phyloP scores from a whole-genome alignment of 2,329 filamentous ascomycete genomes.

The Penicillium sp. region DNA sequence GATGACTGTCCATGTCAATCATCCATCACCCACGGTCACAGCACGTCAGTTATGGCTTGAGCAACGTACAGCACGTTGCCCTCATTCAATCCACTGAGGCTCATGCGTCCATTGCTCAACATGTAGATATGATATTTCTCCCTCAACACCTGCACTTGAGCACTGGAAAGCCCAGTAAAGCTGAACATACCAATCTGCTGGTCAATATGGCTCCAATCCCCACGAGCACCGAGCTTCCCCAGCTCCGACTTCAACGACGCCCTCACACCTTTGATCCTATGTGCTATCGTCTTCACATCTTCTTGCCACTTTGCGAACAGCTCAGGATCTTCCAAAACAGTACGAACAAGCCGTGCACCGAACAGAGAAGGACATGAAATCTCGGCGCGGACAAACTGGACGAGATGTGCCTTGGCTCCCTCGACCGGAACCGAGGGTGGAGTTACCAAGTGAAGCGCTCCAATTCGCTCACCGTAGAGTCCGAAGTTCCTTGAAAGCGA shows the following conservation, averaged over 20 bases:
- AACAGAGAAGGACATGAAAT: background rate
- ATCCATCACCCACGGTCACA: background rate
- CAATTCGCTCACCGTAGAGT: too few species aligned
- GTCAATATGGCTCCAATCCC: background rate
- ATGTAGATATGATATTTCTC: slow-evolving; percentile 43
- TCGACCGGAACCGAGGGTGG: background rate
- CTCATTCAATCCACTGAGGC: slow-evolving; percentile 38
- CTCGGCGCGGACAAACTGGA: background rate
- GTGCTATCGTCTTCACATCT: background rate
- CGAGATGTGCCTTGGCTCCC: background rate
- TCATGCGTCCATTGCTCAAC: slow-evolving; percentile 39
- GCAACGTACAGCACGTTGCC: slow-evolving; percentile 28
- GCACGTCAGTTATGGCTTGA: slow-evolving; percentile 21
- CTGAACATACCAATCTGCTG: background rate
- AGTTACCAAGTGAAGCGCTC: background rate
- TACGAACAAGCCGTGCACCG: background rate
- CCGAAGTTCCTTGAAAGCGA: too few species aligned
- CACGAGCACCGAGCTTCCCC: background rate
- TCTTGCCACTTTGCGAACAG: background rate
- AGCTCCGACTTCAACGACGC: background rate
- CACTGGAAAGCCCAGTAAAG: background rate
- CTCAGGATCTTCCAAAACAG: background rate
- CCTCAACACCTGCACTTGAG: background rate
- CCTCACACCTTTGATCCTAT: background rate
- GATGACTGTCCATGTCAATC: background rate